These are phyloP conservation scores for Fusarium sp. DNA, from an alignment of 2,329 filamentous ascomycete genomes.

Conservation along the genomic window DNA sequence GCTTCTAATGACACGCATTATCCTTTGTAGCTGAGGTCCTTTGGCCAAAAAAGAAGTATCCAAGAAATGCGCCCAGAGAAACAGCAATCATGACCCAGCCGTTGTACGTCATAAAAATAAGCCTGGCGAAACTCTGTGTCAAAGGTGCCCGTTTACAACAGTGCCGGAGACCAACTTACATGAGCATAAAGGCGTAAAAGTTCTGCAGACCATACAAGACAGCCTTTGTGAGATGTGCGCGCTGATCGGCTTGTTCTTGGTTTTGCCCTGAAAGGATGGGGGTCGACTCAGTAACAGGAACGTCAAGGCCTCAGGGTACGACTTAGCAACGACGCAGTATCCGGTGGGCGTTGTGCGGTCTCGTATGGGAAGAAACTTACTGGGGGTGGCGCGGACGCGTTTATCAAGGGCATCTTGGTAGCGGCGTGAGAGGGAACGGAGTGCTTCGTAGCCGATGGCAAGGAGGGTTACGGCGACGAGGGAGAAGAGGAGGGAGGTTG, in stretches of 20 bases:
- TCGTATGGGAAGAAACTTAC: conserved; percentile 53
- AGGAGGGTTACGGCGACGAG: conserved; percentile 83
- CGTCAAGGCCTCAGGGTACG: conserved; percentile 45
- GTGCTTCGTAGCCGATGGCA: conserved; percentile 90
- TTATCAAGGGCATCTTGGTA: conserved; percentile 72
- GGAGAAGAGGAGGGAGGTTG: conserved; percentile 79
- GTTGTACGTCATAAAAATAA: conserved; percentile 99
- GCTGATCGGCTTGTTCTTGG: conserved; percentile 68
- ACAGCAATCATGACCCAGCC: conserved; percentile 97
- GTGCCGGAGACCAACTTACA: conserved; percentile 67
- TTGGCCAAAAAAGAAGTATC: conserved; percentile 83
- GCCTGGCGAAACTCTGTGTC: conserved; percentile 62
- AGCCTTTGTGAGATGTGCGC: conserved; percentile 81
- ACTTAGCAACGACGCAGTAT: conserved; percentile 46
- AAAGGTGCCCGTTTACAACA: not conserved
- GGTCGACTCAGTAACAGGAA: conserved; percentile 68
- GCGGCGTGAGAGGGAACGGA: conserved; percentile 77
- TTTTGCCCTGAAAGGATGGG: conserved; percentile 77
- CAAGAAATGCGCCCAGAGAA: conserved; percentile 85
- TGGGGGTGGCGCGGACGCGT: conserved; percentile 59
- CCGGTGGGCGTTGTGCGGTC: conserved; percentile 6
- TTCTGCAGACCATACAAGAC: conserved; percentile 90
- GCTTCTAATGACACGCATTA: conserved; percentile 62
- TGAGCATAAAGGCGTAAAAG: conserved; percentile 99
- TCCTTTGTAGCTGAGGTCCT: conserved; percentile 78